phyloP scores from a whole-genome alignment of 331 rosid genomes.

The Ulmus americana region DNA sequence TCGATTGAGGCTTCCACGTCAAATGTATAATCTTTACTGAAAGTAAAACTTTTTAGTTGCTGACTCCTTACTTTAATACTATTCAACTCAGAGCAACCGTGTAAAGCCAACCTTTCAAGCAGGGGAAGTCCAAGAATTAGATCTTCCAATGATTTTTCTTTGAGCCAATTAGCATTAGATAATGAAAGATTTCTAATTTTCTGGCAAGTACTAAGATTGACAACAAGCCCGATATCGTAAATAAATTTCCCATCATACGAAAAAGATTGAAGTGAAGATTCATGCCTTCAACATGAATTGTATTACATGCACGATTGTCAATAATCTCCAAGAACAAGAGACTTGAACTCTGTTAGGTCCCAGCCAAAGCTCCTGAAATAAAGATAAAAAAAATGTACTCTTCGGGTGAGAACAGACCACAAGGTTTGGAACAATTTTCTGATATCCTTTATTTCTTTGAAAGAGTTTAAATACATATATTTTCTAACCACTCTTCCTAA shows the following conservation, averaged over 20 bases:
- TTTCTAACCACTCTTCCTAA: too few relatives aligned
- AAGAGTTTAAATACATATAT: too few relatives aligned
- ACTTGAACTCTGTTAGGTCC: too few relatives aligned
- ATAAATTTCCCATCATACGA: too few relatives aligned
- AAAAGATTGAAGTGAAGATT: conserved; percentile 8
- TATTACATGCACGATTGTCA: too few relatives aligned
- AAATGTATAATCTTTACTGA: not conserved
- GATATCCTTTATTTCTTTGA: too few relatives aligned
- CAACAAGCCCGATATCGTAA: not conserved
- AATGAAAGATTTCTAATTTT: not conserved
- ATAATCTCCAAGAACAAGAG: conserved; percentile 6
- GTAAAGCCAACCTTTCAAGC: conserved; percentile 2
- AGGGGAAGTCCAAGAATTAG: not conserved
- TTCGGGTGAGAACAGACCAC: too few relatives aligned
- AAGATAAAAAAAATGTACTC: too few relatives aligned
- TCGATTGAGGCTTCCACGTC: not conserved
- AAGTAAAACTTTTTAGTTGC: not conserved
- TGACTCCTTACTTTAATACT: not conserved
- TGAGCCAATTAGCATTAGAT: too few relatives aligned
- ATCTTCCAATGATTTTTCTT: not conserved
- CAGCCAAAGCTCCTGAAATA: too few relatives aligned
- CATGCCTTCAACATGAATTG: not conserved
- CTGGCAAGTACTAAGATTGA: not conserved
- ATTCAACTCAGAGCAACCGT: not conserved
- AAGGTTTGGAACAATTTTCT: too few relatives aligned